Base-by-base conservation (phyloP, 495 filamentous ascomycete species). In the Xylaria longipes region DNA sequence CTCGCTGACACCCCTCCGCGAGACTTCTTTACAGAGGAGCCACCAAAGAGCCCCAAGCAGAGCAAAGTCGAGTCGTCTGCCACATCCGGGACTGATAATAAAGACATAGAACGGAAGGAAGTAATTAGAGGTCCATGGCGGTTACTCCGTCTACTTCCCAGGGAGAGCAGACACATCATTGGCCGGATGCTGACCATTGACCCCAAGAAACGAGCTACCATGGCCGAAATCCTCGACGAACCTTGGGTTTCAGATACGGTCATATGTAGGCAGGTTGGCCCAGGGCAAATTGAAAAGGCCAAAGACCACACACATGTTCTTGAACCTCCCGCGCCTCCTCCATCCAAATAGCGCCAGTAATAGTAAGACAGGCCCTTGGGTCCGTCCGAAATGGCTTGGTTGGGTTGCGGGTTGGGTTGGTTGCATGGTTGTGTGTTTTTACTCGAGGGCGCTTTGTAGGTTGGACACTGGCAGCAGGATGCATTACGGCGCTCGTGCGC, bases 41-140 rank as follows among this genome's bases (percentile, higher is more conserved):
- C 78, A 5, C 45, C 68, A 56, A 73, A 73, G 35, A 64, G 72
- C 50, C 72, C 74, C 45, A 74, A 65, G 33, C 39, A 72, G 12
- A 57, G 70, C 14, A 54, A 75, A 39, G 31, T 72, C 14, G 73
- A 76, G 12, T 17, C 60, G 58, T 63, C 72, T 78, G 45, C 74
- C 75, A 43, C 77, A 75, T 35, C 74, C 70, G 50, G 70, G 70
- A 48, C 76, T 67, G 75, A 75, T 12, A 37, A 43, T 35, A 68
- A 68, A 74, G 56, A 61, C 65, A 60, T 73, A 69, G 89, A 89
- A 73, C 91, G 89, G 63, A 91, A 89, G 74, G 91, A 94, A 74
- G 88, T 94, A 3, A 93, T 98, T 76, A 94, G 94, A 76, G 96
- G 96, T 0, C 97, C 97, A 14, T 97, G 95, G 92, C 90, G 96